Percentiles rank a stretch among this genome's conserved stretches.
Evolutionary conservation across 2,329 filamentous ascomycete genomes (phyloP).

Genomic region (Eutypella sp.): DNA sequence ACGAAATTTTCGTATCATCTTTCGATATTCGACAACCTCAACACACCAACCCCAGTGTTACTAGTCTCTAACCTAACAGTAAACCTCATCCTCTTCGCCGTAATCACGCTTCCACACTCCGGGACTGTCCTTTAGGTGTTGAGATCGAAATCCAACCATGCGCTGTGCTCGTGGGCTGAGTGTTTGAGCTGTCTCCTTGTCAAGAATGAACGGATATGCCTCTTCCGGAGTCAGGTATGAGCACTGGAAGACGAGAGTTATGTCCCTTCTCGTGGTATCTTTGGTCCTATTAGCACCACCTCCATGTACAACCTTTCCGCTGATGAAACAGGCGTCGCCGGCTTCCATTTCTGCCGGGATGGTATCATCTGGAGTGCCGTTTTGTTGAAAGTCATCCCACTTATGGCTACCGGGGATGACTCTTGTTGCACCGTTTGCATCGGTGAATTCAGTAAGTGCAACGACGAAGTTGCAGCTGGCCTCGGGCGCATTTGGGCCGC

Average conservation of each 20-base stretch:
- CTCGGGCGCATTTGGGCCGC: conserved; percentile 20
- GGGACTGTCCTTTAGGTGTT: conserved; percentile 21
- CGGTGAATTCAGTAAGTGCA: conserved; percentile 22
- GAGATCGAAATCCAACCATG: conserved; percentile 24
- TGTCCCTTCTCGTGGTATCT: conserved; percentile 13
- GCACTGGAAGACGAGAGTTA: conserved; percentile 20
- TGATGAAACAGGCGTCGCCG: conserved; percentile 26
- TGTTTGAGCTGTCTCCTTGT: conserved; percentile 12
- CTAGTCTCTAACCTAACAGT: no score
- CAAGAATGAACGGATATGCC: conserved; percentile 21
- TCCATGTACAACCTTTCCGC: conserved; percentile 28
- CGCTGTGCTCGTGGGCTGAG: conserved; percentile 18
- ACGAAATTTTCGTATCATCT: no score
- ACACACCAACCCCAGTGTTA: no score
- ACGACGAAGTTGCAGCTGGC: conserved; percentile 24
- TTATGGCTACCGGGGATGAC: conserved; percentile 25
- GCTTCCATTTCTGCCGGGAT: conserved; percentile 23
- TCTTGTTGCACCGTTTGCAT: conserved; percentile 25
- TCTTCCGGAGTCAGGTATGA: conserved; percentile 24
- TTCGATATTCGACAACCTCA: no score
- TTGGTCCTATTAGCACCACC: conserved; percentile 25
- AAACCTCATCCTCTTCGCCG: conserved; percentile 5
- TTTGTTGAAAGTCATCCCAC: conserved; percentile 19
- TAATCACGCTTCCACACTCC: conserved; percentile 23
- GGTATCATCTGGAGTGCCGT: conserved; percentile 13